phyloP scores from a whole-genome alignment of 345 rosid species.

The Sonneratia caseolaris region DNA sequence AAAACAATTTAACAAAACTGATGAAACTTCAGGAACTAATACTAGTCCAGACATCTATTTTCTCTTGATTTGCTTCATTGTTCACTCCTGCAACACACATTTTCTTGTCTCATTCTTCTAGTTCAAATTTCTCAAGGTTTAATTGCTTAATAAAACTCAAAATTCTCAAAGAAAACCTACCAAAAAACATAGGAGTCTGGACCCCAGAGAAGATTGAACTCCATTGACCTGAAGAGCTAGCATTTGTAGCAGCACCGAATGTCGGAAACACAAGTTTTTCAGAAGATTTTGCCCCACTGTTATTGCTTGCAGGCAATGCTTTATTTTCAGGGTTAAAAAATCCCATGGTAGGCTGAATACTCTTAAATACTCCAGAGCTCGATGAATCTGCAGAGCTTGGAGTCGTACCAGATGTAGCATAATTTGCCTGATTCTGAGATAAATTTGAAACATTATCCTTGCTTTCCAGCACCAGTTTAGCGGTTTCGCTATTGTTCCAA shows the following conservation, averaged over 20 bases:
- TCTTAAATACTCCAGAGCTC: slow-evolving; percentile 30
- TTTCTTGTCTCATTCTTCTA: neutral
- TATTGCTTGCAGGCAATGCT: slow-evolving; percentile 5
- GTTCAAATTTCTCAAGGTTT: neutral
- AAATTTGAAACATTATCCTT: slow-evolving; percentile 29
- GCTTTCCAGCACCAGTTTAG: slow-evolving; percentile 26
- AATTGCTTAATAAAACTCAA: neutral
- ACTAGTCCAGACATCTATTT: neutral
- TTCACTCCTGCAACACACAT: neutral
- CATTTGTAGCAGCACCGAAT: slow-evolving; percentile 13
- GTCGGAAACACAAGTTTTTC: slow-evolving; percentile 14
- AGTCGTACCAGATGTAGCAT: slow-evolving; percentile 16
- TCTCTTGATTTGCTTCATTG: neutral
- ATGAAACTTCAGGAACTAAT: neutral
- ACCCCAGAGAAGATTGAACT: slow-evolving; percentile 23
- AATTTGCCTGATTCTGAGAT: slow-evolving; percentile 25
- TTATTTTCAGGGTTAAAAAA: slow-evolving; percentile 8
- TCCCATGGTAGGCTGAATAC: slow-evolving; percentile 12
- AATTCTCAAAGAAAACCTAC: slow-evolving; percentile 19
- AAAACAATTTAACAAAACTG: too few species aligned
- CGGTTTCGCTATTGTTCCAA: slow-evolving; percentile 19
- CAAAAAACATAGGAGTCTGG: slow-evolving; percentile 34
- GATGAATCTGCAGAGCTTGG: slow-evolving; percentile 23
- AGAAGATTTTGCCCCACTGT: slow-evolving; percentile 5
- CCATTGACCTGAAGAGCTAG: slow-evolving; percentile 20